These are phyloP conservation scores for Entamoeba moshkovskii DNA, from an alignment of 208 protist species.

Conservation along the genomic window DNA sequence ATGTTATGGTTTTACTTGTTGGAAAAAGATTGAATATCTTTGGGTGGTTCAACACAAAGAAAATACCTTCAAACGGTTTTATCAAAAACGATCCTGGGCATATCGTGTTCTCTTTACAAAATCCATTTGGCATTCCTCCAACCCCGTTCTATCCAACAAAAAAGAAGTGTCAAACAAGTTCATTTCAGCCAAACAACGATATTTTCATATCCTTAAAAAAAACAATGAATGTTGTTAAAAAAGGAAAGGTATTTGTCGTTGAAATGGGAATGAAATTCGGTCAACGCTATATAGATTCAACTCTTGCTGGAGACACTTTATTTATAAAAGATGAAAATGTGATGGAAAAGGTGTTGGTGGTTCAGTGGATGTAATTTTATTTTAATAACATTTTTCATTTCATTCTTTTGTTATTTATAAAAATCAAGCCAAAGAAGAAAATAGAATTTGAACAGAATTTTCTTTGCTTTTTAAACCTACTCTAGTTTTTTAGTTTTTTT, in stretches of 20 bases:
- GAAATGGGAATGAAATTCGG: neutral
- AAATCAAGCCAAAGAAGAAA: no score
- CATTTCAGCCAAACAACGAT: neutral
- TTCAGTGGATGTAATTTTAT: neutral
- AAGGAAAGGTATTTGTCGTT: neutral
- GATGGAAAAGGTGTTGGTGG: neutral
- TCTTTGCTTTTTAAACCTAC: no score
- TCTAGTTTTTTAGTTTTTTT: no score
- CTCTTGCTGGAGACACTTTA: neutral
- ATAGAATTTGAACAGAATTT: no score
- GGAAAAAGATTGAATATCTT: neutral
- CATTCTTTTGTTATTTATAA: no score
- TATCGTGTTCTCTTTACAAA: neutral
- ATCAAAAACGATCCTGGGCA: neutral
- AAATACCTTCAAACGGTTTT: neutral
- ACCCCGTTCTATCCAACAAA: neutral
- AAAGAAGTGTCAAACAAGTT: neutral
- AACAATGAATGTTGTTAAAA: neutral
- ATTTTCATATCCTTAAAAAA: neutral
- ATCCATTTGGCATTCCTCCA: neutral
- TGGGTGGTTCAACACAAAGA: neutral
- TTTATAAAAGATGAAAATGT: neutral
- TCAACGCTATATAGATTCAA: neutral
- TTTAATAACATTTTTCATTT: no score
- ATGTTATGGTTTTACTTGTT: neutral